Conservation (phyloP, 2,329 filamentous ascomycete species). For the Trichoderma aggressivum region DNA sequence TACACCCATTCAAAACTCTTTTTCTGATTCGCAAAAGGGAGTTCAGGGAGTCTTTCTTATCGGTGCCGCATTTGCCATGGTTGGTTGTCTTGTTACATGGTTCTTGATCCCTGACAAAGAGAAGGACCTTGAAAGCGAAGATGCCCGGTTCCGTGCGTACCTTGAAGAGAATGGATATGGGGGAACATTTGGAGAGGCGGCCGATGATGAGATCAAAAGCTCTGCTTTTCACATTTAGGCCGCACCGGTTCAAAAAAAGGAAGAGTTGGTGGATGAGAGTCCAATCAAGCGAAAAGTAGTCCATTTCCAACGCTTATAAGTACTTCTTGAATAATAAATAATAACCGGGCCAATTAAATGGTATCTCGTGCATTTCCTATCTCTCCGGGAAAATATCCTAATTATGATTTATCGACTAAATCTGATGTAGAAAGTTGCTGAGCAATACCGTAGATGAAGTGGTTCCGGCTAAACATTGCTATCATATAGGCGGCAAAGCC, state of each 20-base stretch:
- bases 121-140: conserved; percentile 23
- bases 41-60: conserved; percentile 29
- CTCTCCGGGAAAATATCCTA: neutral
- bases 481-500: no score
- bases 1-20: conserved; percentile 23
- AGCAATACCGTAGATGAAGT: neutral
- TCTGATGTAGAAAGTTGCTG: neutral
- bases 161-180: conserved; percentile 23
- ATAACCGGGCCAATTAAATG: neutral
- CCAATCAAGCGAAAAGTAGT: neutral
- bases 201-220: neutral
- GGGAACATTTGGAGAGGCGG: neutral
- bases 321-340: neutral
- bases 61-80: conserved; percentile 27
- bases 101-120: conserved; percentile 26
- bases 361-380: neutral
- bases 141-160: conserved; percentile 22
- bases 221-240: neutral
- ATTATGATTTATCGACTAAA: neutral
- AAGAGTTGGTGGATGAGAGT: neutral
- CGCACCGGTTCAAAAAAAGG: neutral
- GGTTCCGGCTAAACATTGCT: neutral
- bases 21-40: conserved; percentile 24
- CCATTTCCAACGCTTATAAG: neutral
- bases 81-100: conserved; percentile 26